phyloP scores from a whole-genome alignment of 2,329 filamentous ascomycete genomes.

The Claviceps purpurea region DNA sequence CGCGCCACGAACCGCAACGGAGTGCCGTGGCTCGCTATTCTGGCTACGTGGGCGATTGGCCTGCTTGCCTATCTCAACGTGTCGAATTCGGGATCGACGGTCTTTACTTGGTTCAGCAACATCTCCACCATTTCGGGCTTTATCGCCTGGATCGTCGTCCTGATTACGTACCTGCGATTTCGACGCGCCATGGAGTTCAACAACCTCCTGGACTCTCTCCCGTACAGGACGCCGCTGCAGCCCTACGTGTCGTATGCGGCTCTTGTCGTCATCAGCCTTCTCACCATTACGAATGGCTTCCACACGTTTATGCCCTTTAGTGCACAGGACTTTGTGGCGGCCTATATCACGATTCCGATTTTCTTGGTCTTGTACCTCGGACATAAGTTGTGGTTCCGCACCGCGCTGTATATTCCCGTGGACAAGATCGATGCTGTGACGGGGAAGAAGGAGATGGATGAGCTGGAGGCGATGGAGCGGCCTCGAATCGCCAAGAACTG shows the following conservation, averaged over 20 bases:
- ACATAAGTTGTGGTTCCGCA: constrained; percentile 41
- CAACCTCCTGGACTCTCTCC: constrained; percentile 34
- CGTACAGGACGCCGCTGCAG: constrained; percentile 39
- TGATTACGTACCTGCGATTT: constrained; percentile 47
- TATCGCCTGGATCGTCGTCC: constrained; percentile 46
- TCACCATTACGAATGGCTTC: constrained; percentile 66
- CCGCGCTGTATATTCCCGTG: constrained; percentile 26
- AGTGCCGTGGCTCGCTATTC: constrained; percentile 42
- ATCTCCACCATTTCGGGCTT: constrained; percentile 50
- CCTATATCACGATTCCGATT: constrained; percentile 48
- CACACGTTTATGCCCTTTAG: constrained; percentile 61
- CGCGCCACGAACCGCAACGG: constrained; percentile 45
- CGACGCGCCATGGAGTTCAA: constrained; percentile 40
- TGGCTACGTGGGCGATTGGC: constrained; percentile 44
- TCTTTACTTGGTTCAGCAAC: constrained; percentile 61
- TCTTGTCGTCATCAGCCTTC: constrained; percentile 42
- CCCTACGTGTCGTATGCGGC: constrained; percentile 52
- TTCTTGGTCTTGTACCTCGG: constrained; percentile 47
- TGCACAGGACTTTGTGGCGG: constrained; percentile 48
- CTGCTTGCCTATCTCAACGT: constrained; percentile 59
- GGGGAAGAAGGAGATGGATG: constrained; percentile 50
- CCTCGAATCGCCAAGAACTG: constrained; percentile 35
- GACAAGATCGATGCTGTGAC: constrained; percentile 42
- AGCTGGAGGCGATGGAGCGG: constrained; percentile 34
- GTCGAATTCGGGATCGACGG: constrained; percentile 44